Evolutionary conservation across 495 filamentous ascomycete genomes (phyloP).

Genomic region (Penicilliopsis zonata): DNA sequence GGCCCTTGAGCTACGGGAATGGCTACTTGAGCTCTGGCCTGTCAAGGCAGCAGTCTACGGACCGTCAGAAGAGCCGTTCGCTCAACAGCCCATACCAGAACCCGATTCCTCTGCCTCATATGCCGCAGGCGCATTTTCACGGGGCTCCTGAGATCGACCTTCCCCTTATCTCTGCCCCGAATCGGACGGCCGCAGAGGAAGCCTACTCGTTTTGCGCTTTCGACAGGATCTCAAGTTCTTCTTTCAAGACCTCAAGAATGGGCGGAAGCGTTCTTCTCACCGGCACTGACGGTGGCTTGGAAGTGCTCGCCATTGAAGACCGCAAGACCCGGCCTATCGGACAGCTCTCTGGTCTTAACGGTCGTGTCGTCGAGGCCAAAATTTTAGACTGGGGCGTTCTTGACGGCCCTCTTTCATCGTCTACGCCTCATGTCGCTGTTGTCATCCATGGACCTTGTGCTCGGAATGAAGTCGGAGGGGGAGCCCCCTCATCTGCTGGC

Average conservation of each 20-base stretch:
- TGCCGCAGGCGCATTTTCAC: conserved; percentile 66
- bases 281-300: conserved; percentile 63
- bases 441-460: conserved; percentile 61
- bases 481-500: conserved; percentile 21
- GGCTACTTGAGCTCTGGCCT: conserved; percentile 23
- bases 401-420: conserved; percentile 24
- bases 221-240: conserved; percentile 47
- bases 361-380: conserved; percentile 71
- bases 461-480: conserved; percentile 24
- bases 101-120: conserved; percentile 65
- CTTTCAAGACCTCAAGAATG: conserved; percentile 31
- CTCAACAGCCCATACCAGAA: conserved; percentile 27
- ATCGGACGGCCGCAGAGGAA: conserved; percentile 32
- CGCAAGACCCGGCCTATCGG: conserved; percentile 52
- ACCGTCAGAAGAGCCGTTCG: conserved; percentile 32
- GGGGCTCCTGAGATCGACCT: conserved; percentile 43
- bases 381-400: conserved; percentile 49
- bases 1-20: conserved; percentile 33
- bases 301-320: conserved; percentile 58
- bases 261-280: conserved; percentile 60
- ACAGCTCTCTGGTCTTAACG: conserved; percentile 61
- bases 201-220: conserved; percentile 71
- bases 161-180: conserved; percentile 15
- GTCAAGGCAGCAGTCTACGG: conserved; percentile 29
- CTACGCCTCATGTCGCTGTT: conserved; percentile 57